Percentiles rank a stretch among this genome's conserved stretches.
These are phyloP conservation scores for Ampelomyces quisqualis DNA, from an alignment of 2,329 filamentous ascomycete species.

Conservation along the genomic window DNA sequence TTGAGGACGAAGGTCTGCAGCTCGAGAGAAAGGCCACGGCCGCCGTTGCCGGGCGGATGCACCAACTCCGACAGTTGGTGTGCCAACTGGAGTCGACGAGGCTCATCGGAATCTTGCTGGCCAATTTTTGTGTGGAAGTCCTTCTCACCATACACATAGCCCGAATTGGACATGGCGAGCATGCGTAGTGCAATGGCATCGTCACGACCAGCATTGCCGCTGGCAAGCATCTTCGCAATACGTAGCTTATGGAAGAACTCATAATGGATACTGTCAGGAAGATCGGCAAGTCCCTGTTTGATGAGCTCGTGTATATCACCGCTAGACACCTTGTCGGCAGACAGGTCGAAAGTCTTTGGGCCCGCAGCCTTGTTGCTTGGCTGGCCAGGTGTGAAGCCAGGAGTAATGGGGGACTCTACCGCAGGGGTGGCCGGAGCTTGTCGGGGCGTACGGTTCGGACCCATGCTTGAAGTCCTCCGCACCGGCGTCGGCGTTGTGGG, in stretches of 20 bases:
- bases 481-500: slow-evolving; percentile 75
- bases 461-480: slow-evolving; percentile 62
- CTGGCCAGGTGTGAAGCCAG: slow-evolving; percentile 41
- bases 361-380: slow-evolving; percentile 29
- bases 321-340: slow-evolving; percentile 50
- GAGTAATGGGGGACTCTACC: slow-evolving; percentile 55
- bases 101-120: slow-evolving; percentile 85
- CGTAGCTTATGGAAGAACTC: slow-evolving; percentile 83
- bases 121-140: slow-evolving; percentile 85
- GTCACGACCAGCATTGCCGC: slow-evolving; percentile 66
- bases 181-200: slow-evolving; percentile 78
- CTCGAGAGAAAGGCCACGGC: slow-evolving; percentile 67
- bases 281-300: slow-evolving; percentile 51
- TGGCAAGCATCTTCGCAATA: slow-evolving; percentile 75
- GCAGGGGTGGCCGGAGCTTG: slow-evolving; percentile 46
- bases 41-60: slow-evolving; percentile 73
- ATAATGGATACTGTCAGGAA: slow-evolving; percentile 74
- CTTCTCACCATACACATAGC: slow-evolving; percentile 80
- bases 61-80: slow-evolving; percentile 92
- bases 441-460: slow-evolving; percentile 54
- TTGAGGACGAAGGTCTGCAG: slow-evolving; percentile 80
- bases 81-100: slow-evolving; percentile 81
- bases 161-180: slow-evolving; percentile 84
- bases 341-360: slow-evolving; percentile 60
- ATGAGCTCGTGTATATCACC: slow-evolving; percentile 48